Conservation (phyloP, 2,329 filamentous ascomycete genomes). For the Lachnellula hyalina region DNA sequence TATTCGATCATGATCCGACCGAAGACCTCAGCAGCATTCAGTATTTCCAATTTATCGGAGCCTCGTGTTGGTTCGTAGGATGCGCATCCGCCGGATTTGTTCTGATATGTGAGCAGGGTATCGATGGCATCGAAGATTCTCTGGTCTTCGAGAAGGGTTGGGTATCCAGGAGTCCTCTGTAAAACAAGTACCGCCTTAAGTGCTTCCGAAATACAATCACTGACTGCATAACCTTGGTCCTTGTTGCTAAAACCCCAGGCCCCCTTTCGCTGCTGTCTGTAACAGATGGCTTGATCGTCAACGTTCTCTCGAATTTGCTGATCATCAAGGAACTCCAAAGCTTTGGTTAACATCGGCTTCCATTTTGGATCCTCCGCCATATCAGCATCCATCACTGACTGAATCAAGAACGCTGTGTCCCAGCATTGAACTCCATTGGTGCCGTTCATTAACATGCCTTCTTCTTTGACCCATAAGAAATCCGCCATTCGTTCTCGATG, state of each 20-base stretch:
- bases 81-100: constrained; percentile 75
- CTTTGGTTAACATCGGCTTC: constrained; percentile 76
- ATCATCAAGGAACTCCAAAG: constrained; percentile 78
- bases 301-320: constrained; percentile 89
- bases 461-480: constrained; percentile 83
- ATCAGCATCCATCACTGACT: constrained; percentile 73
- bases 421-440: constrained; percentile 98
- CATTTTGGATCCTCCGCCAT: constrained; percentile 73
- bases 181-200: constrained; percentile 81
- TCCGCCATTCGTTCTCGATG: constrained; percentile 81
- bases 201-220: constrained; percentile 88
- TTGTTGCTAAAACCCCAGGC: constrained; percentile 95
- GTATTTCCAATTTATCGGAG: constrained; percentile 69
- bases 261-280: constrained; percentile 85
- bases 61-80: constrained; percentile 85
- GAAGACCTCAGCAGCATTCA: constrained; percentile 96
- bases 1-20: constrained; percentile 98
- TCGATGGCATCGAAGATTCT: constrained; percentile 86
- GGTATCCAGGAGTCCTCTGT: constrained; percentile 73
- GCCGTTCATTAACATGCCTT: constrained; percentile 91
- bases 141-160: constrained; percentile 65
- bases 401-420: constrained; percentile 90
- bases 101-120: constrained; percentile 87
- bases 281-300: constrained; percentile 70
- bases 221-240: constrained; percentile 90